These are phyloP conservation scores for Adansonia grandidieri DNA, from an alignment of 441 rosid genomes.

Conservation along the genomic window DNA sequence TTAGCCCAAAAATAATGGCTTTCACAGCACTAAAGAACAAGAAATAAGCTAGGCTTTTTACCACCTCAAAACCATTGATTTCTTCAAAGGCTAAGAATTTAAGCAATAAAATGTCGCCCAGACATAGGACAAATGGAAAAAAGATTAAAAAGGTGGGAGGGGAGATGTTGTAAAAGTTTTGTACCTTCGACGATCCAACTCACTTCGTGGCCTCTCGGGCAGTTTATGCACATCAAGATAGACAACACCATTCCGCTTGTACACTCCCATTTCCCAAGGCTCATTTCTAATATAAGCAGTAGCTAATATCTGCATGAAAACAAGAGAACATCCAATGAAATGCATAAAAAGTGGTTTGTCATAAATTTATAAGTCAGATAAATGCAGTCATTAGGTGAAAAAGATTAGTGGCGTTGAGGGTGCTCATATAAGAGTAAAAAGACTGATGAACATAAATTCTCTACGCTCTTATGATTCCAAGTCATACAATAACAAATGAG, in stretches of 20 bases:
- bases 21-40: too few species aligned
- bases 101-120: background rate
- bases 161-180: conserved; percentile 16
- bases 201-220: conserved; percentile 83
- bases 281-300: conserved; percentile 83
- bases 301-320: conserved; percentile 66
- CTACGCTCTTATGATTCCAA: background rate
- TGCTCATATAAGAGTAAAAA: background rate
- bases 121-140: background rate
- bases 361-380: conserved; percentile 3
- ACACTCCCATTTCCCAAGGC: conserved; percentile 99
- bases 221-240: conserved; percentile 94
- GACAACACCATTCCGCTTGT: conserved; percentile 89
- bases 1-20: too few species aligned
- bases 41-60: too few species aligned
- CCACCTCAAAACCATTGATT: conserved; percentile 15
- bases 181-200: conserved; percentile 87
- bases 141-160: background rate
- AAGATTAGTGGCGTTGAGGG: background rate
- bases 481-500: background rate
- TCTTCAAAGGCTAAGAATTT: background rate
- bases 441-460: background rate
- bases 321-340: conserved; percentile 23
- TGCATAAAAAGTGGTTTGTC: conserved; percentile 1
- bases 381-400: background rate